Base-by-base conservation (phyloP, 1,284 basidiomycete species). In the Tremellales sp. region DNA sequence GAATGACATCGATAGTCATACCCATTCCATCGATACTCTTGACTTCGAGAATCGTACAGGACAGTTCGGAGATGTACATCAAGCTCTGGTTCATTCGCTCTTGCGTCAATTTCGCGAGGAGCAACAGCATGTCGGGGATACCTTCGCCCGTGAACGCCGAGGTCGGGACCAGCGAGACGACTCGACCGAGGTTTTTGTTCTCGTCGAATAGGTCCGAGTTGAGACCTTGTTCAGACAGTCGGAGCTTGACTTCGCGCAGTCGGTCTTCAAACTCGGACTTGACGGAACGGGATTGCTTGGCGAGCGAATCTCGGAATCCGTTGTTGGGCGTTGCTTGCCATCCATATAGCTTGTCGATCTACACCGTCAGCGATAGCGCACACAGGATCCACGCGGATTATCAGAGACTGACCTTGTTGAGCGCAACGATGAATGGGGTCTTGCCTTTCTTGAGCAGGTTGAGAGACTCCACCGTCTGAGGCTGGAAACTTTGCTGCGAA, bases 101-200 rank as follows among this genome's bases (percentile, higher is more conserved):
- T 73, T 99, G 96, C 7, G 96, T 98, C 49, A 99, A 81, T 73
- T 96, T 93, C 75, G 97, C 84, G 68, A 99, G 84, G 29, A 99
- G 81, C 85, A 93, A 90, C 73, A 99, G 92, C 89, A 99, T 92
- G 77, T 99, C 96, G n/a, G 96, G 96, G 22, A 99, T 83, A 77
- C 96, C 96, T 77, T 99, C 96, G 55, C 96, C 96, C 1, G 94
- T 97, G 73, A 94, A 84, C 25, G 96, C 96, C 49, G 94, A 97
- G 5, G 96, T 98, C 27, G 96, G 96, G 15, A 99, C 94, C 40
- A 99, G 80, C 10, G 92, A 97, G 56, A 99, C 93, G 65, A 93
- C 92, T 53, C 87, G 83, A 45, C 86, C 89, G 60, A 97, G 87
- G 76, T 84, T 92, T 78, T 91, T 96, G 84, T 99, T 99, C 50